Conservation (phyloP, 2,329 filamentous ascomycete genomes). For the Elsinoe necatrix region DNA sequence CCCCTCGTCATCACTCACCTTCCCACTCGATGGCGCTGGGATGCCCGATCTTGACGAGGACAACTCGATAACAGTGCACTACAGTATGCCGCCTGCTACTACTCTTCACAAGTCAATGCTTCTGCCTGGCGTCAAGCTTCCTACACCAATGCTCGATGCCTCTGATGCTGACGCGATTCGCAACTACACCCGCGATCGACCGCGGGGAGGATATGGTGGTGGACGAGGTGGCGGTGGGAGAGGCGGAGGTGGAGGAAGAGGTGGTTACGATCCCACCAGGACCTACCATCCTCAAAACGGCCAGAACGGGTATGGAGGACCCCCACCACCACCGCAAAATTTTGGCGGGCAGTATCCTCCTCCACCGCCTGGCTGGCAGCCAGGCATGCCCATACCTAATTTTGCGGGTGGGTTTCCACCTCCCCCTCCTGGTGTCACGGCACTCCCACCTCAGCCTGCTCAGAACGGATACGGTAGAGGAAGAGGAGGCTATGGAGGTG, state of each 20-base stretch:
- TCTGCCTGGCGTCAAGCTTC: constrained; percentile 69
- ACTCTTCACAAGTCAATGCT: constrained; percentile 90
- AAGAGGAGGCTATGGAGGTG: constrained; percentile 25
- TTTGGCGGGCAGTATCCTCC: constrained; percentile 21
- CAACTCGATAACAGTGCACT: constrained; percentile 79
- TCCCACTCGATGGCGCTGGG: constrained; percentile 61
- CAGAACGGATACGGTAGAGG: constrained; percentile 20
- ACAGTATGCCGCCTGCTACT: constrained; percentile 65
- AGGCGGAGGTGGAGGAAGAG: constrained; percentile 16
- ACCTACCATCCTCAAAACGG: constrained; percentile 17
- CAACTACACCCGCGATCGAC: constrained; percentile 57
- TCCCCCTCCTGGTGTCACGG: constrained; percentile 19
- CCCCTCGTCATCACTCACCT: constrained; percentile 71
- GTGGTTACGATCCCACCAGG: constrained; percentile 11
- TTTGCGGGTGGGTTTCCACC: constrained; percentile 18
- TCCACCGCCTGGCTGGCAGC: constrained; percentile 20
- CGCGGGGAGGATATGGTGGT: constrained; percentile 25
- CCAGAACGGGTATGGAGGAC: constrained; percentile 22
- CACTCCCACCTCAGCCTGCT: constrained; percentile 19
- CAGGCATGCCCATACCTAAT: constrained; percentile 20
- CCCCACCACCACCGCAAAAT: constrained; percentile 22
- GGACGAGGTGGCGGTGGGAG: constrained; percentile 24
- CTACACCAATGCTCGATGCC: constrained; percentile 61
- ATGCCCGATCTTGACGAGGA: constrained; percentile 78
- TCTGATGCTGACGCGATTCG: constrained; percentile 68